A percentile compares a stretch with the other conserved stretches of the same genome.
Evolutionary conservation across 2,329 filamentous ascomycete species (phyloP).

Genomic region (Fonsecaea pedrosoi): DNA sequence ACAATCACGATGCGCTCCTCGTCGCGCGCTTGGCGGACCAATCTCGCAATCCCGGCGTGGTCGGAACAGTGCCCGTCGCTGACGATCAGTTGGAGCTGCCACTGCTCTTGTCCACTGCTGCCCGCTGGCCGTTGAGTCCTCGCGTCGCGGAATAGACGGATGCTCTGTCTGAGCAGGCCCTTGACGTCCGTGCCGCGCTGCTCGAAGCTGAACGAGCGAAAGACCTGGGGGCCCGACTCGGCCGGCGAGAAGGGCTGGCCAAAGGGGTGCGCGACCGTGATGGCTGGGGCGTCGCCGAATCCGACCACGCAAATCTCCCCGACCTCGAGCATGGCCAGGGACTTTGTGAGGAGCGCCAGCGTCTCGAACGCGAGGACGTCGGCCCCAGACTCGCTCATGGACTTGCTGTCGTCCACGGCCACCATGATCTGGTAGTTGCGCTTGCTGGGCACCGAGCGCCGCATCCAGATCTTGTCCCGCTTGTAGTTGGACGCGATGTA

Average conservation of each 20-base stretch:
- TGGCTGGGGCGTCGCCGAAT: constrained; percentile 75
- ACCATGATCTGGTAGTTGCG: constrained; percentile 96
- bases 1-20: constrained; percentile 92
- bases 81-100: constrained; percentile 93
- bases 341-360: constrained; percentile 85
- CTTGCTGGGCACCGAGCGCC: constrained; percentile 87
- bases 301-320: constrained; percentile 91
- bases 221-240: constrained; percentile 80
- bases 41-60: constrained; percentile 79
- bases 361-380: constrained; percentile 89
- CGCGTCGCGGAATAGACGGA: constrained; percentile 81
- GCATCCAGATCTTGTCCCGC: constrained; percentile 99
- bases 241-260: constrained; percentile 75
- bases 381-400: constrained; percentile 83
- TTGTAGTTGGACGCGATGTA: constrained; percentile 99
- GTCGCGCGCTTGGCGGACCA: constrained; percentile 87
- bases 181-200: constrained; percentile 87
- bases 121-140: constrained; percentile 60
- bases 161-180: constrained; percentile 75
- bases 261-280: constrained; percentile 86
- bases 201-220: constrained; percentile 82
- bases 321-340: constrained; percentile 89
- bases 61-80: constrained; percentile 93
- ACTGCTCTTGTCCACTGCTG: constrained; percentile 71
- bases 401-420: constrained; percentile 92